Base-by-base conservation (phyloP, 805 yeast species). In the Candida maesae region DNA sequence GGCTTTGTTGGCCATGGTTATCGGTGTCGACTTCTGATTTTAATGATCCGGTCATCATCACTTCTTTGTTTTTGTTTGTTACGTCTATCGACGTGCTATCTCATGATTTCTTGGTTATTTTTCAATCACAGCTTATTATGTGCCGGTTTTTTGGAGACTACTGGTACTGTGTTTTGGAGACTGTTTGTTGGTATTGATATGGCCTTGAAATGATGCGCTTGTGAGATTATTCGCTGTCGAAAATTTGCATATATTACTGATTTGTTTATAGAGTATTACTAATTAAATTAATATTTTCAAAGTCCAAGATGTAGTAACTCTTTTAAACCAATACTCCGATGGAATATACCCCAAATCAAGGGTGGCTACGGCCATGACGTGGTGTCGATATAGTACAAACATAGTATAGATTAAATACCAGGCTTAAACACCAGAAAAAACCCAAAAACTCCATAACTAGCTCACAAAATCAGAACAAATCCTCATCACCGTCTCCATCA, bases 1-100 rank as follows among this genome's bases (percentile, higher is more conserved):
- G 99, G 99, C 99, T 10, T 73, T 93, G 56, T 76, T 93, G 62
- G 96, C 98, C 41, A 84, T 93, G 95, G 99, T 95, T 50, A 81
- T 93, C 67, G 98, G 98, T 60, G 89, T 87, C 58, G 96, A 88
- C 63, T 79, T 83, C 50, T 85, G 50, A 55, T 28, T 18, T 28
- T 19, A n/a, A 16, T 40, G 24, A 35, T 21, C 36, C 21, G 21
- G n/a, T 25, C 19, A 18, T 13, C n/a, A 10, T 13, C 16, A 10
- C 24, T 31, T 31, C 13, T 11, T 6, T 11, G 6, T 31, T 17
- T 18, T 31, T 17, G 34, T n/a, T n/a, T n/a, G n/a, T n/a, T n/a
- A n/a, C n/a, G n/a, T n/a, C n/a, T n/a, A n/a, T n/a, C n/a, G n/a
- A n/a, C n/a, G n/a, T n/a, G n/a, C n/a, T n/a, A n/a, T n/a, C n/a